These are phyloP conservation scores for Solanum hybrid DNA, from an alignment of 305 asterid species.

Conservation along the genomic window DNA sequence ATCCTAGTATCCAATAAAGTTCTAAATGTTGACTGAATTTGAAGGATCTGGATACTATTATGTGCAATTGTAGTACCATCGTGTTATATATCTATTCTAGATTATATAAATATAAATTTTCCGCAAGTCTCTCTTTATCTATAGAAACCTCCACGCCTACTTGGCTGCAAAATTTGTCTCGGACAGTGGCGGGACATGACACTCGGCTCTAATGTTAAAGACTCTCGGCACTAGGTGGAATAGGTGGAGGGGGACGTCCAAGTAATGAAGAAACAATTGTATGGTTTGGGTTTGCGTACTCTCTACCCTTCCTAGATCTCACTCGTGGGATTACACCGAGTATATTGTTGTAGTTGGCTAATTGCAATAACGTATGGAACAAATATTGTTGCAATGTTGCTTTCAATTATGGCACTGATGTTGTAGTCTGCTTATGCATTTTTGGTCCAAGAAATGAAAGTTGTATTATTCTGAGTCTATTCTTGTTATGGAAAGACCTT, in stretches of 20 bases:
- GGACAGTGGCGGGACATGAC: too few relatives aligned
- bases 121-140: too few relatives aligned
- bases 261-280: background rate
- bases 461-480: background rate
- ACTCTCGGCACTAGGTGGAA: too few relatives aligned
- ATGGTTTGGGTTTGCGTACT: background rate
- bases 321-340: background rate
- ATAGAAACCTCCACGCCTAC: too few relatives aligned
- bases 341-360: background rate
- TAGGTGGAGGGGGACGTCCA: background rate
- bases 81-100: too few relatives aligned
- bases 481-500: background rate
- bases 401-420: conserved; percentile 7
- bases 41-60: too few relatives aligned
- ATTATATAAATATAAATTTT: too few relatives aligned
- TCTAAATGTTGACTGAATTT: too few relatives aligned
- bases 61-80: too few relatives aligned
- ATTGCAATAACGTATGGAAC: background rate
- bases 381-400: conserved; percentile 18
- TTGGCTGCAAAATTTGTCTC: too few relatives aligned
- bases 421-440: background rate
- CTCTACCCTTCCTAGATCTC: background rate
- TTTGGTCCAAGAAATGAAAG: background rate
- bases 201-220: too few relatives aligned
- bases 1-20: too few relatives aligned